Percentiles rank a stretch among this genome's conserved stretches.
Evolutionary conservation across 768 basidiomycete genomes (phyloP).

Genomic region (Termitomyces sp.): DNA sequence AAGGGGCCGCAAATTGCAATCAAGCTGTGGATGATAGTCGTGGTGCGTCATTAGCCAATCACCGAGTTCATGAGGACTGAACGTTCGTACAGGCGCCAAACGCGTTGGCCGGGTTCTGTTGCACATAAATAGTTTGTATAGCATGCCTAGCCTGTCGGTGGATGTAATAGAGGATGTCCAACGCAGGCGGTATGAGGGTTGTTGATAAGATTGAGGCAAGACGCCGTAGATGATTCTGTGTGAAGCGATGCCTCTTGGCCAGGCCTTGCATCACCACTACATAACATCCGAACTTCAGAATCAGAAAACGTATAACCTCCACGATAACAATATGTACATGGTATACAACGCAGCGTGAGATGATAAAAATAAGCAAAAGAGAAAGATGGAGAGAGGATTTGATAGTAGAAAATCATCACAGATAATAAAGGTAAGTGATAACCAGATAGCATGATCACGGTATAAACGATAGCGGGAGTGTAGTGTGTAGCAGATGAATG

Average conservation of each 20-base stretch:
- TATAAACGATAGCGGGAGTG: slow-evolving; percentile 5
- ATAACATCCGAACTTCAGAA: not conserved
- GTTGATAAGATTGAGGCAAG: not conserved
- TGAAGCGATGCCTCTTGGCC: not conserved
- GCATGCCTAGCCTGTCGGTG: not conserved
- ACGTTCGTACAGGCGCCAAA: not conserved
- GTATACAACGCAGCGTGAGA: slow-evolving; percentile 7
- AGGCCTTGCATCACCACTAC: not conserved
- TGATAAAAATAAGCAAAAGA: slow-evolving; percentile 9
- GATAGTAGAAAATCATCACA: slow-evolving; percentile 1
- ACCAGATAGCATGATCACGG: slow-evolving; percentile 8
- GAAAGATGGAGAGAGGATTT: not conserved
- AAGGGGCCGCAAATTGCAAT: not conserved
- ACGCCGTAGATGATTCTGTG: not conserved
- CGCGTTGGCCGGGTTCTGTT: not conserved
- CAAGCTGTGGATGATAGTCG: not conserved
- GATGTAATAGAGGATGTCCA: not conserved
- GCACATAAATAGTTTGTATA: not conserved
- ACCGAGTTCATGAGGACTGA: not conserved
- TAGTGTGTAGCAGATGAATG: slow-evolving; percentile 5
- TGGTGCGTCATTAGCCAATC: not conserved
- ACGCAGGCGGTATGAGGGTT: not conserved
- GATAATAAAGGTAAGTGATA: not conserved
- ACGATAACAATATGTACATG: not conserved
- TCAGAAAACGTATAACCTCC: not conserved